Percentiles rank a stretch among this genome's conserved stretches.
Conservation (phyloP, 768 basidiomycete genomes). For the Multifurca ochricompacta region DNA sequence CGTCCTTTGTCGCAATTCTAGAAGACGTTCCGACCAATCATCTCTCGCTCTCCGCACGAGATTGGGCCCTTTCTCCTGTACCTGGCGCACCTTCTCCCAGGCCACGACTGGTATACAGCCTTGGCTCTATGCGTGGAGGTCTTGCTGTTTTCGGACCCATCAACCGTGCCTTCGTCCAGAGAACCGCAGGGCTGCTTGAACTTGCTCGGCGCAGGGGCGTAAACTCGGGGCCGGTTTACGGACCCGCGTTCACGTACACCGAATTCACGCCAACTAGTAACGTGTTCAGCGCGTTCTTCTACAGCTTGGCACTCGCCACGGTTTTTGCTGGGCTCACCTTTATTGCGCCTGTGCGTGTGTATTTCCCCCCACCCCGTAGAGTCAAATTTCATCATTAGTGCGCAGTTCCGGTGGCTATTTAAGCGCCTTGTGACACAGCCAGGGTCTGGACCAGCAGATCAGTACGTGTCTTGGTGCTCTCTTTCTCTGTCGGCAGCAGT, state of each 20-base stretch:
- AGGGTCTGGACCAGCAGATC: conserved; percentile 56
- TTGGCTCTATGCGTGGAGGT: conserved; percentile 27
- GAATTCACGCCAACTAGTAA: conserved; percentile 50
- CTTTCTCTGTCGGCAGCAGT: neutral
- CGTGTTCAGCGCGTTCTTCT: conserved; percentile 33
- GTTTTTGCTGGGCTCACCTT: conserved; percentile 9
- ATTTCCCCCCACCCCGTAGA: neutral
- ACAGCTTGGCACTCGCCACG: conserved; percentile 30
- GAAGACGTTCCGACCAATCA: conserved; percentile 30
- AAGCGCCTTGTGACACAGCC: conserved; percentile 44
- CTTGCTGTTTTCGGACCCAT: conserved; percentile 34
- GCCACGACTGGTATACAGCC: conserved; percentile 30
- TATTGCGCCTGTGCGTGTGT: conserved; percentile 26
- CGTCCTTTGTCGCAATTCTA: conserved; percentile 28
- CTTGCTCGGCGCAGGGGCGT: conserved; percentile 22
- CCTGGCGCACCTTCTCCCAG: conserved; percentile 29
- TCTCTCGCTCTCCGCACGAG: conserved; percentile 25
- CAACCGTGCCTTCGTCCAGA: conserved; percentile 46
- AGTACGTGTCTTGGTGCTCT: conserved; percentile 36
- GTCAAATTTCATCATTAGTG: neutral
- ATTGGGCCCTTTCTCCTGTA: conserved; percentile 37
- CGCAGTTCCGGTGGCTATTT: conserved; percentile 49
- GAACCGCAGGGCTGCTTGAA: conserved; percentile 48
- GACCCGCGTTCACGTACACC: conserved; percentile 65
- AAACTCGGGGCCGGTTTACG: conserved; percentile 38